phyloP scores from a whole-genome alignment of 805 yeast genomes.

The Vanderwaltozyma verrucispora region DNA sequence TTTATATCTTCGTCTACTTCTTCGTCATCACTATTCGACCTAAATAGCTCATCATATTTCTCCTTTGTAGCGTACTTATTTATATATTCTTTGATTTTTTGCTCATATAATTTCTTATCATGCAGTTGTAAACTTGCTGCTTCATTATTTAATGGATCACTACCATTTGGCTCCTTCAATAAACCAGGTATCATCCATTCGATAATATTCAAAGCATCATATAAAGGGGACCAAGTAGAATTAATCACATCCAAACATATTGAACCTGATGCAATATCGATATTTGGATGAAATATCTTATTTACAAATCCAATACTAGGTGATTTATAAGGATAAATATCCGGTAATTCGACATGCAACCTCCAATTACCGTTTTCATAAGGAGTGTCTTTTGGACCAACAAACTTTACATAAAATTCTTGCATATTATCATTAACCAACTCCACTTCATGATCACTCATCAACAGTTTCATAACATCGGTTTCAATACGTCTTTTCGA shows the following conservation, averaged over 20 bases:
- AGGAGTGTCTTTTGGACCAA: slow-evolving; percentile 81
- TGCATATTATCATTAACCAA: slow-evolving; percentile 76
- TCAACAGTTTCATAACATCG: slow-evolving; percentile 88
- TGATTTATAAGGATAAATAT: slow-evolving; percentile 88
- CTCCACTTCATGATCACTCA: slow-evolving; percentile 87
- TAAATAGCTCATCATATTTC: slow-evolving; percentile 31
- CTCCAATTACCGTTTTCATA: slow-evolving; percentile 88
- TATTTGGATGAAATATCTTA: slow-evolving; percentile 89
- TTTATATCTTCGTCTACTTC: slow-evolving; percentile 23
- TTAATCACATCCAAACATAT: slow-evolving; percentile 94
- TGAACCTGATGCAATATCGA: slow-evolving; percentile 82
- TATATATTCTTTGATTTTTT: slow-evolving; percentile 64
- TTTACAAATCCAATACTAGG: slow-evolving; percentile 93
- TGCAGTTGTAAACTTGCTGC: slow-evolving; percentile 73
- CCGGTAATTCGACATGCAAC: slow-evolving; percentile 86
- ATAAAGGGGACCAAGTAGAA: slow-evolving; percentile 98
- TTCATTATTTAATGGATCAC: slow-evolving; percentile 87
- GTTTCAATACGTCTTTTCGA: slow-evolving; percentile 58
- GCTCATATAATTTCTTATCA: slow-evolving; percentile 56
- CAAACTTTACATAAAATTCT: slow-evolving; percentile 75
- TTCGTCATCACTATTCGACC: slow-evolving; percentile 30
- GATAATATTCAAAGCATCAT: slow-evolving; percentile 81
- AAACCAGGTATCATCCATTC: slow-evolving; percentile 91
- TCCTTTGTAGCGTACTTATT: slow-evolving; percentile 49
- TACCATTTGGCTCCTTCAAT: slow-evolving; percentile 82